Evolutionary conservation across 441 rosid species (phyloP), one percentile per base, ranked within the genome.

Genomic region (Capsella rubella): DNA sequence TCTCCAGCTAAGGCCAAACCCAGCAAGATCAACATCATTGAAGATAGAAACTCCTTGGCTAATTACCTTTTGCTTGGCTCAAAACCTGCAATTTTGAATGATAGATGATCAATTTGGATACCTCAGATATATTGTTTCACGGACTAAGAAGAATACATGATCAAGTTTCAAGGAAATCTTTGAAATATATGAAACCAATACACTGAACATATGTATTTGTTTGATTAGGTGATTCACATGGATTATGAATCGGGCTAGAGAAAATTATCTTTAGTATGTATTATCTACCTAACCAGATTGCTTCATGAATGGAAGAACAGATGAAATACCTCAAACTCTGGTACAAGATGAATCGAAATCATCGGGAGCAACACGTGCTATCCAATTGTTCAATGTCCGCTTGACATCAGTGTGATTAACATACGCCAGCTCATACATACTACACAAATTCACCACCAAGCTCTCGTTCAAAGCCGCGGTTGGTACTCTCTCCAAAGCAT

Each of bases 301-400:
- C 62, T 57, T 58, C 34, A 46, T 27, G 1, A 64, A 62, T 18
- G 35, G 60, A 49, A 35, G 28, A 25, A 5, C 25, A 67, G 53
- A 13, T 3, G 25, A 29, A 18, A 14, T 64, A 78, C 84, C 85
- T 91, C 83, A 94, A 47, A 86, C 77, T 77, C 98, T 80, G 14
- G 93, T 91, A 81, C 91, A 89, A 0, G 98, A 86, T 0, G 95
- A 82, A 75, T 94, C 98, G 66, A 90, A 94, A 79, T 94, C 98
- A 83, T 92, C 97, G 0, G 98, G 98, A 49, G 97, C 98, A 56
- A 94, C 96, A n/a, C 84, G 87, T 0, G 87, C 85, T 58, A 94
- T 89, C 99, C 99, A 94, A 74, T 71, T 92, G 60, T 85, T 89
- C 76, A 94, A 82, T 0, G 97, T 94, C 73, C 90, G 78, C 83